phyloP scores from a whole-genome alignment of 2,329 filamentous ascomycete genomes.

The Madurella fahalii region DNA sequence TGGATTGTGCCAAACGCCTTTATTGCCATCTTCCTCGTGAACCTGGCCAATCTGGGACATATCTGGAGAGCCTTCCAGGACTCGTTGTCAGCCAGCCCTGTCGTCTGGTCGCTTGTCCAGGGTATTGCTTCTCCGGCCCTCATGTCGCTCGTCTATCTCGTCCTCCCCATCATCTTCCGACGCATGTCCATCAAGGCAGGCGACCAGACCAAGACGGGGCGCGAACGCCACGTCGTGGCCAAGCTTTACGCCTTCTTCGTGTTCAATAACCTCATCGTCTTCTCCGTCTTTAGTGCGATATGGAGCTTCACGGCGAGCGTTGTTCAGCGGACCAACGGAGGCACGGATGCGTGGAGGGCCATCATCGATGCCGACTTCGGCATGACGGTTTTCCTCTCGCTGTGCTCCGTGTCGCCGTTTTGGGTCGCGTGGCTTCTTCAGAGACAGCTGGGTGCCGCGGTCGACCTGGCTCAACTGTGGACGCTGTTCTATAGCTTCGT shows the following conservation, averaged over 20 bases:
- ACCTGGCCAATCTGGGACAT: slow-evolving; percentile 71
- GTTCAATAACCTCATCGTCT: slow-evolving; percentile 94
- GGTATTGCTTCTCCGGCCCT: slow-evolving; percentile 86
- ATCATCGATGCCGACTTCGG: slow-evolving; percentile 63
- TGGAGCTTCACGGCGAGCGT: slow-evolving; percentile 70
- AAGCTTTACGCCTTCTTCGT: slow-evolving; percentile 95
- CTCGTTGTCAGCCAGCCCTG: slow-evolving; percentile 58
- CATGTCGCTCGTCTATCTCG: slow-evolving; percentile 80
- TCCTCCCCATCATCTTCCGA: slow-evolving; percentile 88
- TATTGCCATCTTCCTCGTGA: slow-evolving; percentile 90
- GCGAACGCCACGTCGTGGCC: slow-evolving; percentile 84
- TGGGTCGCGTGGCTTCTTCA: slow-evolving; percentile 94
- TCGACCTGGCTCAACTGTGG: slow-evolving; percentile 87
- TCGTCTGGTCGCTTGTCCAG: slow-evolving; percentile 81
- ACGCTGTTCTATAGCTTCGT: slow-evolving; percentile 81
- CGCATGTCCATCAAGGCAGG: slow-evolving; percentile 78
- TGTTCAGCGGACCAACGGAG: slow-evolving; percentile 52
- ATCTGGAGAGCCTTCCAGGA: slow-evolving; percentile 74
- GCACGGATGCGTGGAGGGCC: slow-evolving; percentile 63
- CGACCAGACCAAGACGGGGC: slow-evolving; percentile 85
- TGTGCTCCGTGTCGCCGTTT: slow-evolving; percentile 81
- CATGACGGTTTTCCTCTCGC: slow-evolving; percentile 60
- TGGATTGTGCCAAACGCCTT: slow-evolving; percentile 92
- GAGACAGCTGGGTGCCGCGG: slow-evolving; percentile 86
- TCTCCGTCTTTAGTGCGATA: slow-evolving; percentile 82